A percentile compares a stretch with the other conserved stretches of the same genome.
Evolutionary conservation across 805 yeast species (phyloP).

Genomic region (Zygotorulaspora chibaensis): DNA sequence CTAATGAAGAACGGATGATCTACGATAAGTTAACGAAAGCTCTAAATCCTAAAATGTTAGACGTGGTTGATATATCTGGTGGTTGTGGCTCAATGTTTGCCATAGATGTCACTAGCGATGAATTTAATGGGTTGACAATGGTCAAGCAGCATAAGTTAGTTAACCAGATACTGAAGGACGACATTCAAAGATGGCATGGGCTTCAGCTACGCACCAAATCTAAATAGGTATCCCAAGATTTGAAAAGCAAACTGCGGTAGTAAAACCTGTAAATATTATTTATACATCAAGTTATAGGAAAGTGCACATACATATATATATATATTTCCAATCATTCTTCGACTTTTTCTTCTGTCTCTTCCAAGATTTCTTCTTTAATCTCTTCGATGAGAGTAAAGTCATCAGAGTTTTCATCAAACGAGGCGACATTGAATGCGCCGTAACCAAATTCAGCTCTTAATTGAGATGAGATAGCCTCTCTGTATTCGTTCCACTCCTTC

Average conservation of each 20-base stretch:
- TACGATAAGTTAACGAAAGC: conserved; percentile 49
- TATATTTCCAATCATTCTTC: conserved; percentile 28
- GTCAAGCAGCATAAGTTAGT: conserved; percentile 91
- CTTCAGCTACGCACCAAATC: conserved; percentile 74
- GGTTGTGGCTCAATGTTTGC: conserved; percentile 99
- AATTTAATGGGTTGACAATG: conserved; percentile 77
- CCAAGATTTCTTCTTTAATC: conserved; percentile 67
- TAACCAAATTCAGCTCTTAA: conserved; percentile 35
- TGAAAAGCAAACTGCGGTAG: not conserved
- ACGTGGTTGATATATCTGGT: conserved; percentile 81
- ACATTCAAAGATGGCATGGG: conserved; percentile 92
- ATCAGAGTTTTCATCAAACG: conserved; percentile 41
- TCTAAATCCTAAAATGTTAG: conserved; percentile 57
- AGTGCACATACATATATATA: not conserved
- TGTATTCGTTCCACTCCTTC: conserved; percentile 82
- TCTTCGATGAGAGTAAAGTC: conserved; percentile 68
- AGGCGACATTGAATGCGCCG: conserved; percentile 39
- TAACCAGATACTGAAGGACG: conserved; percentile 74
- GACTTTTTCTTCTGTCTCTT: conserved; percentile 67
- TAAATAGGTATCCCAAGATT: conserved; percentile 26
- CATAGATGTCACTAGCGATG: conserved; percentile 63
- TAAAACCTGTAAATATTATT: not conserved
- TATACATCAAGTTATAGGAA: not conserved
- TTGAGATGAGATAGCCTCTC: conserved; percentile 48
- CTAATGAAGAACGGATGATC: conserved; percentile 54